phyloP scores from a whole-genome alignment of 2,329 filamentous ascomycete species.

The Dryadomyces quercus-mongolicae region DNA sequence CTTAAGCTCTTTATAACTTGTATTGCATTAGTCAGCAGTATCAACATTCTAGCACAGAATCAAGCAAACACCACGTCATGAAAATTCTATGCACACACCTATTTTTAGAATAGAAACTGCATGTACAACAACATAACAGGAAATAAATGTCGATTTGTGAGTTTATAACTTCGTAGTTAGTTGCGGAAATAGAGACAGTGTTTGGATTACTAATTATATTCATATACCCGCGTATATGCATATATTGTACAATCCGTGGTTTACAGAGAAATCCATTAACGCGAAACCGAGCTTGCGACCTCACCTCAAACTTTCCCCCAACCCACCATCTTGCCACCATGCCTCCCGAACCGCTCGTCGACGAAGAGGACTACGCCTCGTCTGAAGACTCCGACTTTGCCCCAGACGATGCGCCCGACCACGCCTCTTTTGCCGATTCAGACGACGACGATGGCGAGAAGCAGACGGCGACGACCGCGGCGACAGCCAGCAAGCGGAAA shows the following conservation, averaged over 20 bases:
- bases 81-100: too few relatives aligned
- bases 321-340: slow-evolving; percentile 21
- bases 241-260: too few relatives aligned
- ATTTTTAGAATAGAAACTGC: too few relatives aligned
- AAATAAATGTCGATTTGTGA: background rate
- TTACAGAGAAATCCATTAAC: too few relatives aligned
- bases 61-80: too few relatives aligned
- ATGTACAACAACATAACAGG: background rate
- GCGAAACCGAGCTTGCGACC: too few relatives aligned
- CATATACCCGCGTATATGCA: too few relatives aligned
- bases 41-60: background rate
- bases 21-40: background rate
- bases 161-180: too few relatives aligned
- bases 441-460: slow-evolving; percentile 26
- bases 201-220: too few relatives aligned
- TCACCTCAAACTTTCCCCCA: background rate
- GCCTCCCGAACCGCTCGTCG: slow-evolving; percentile 29
- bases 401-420: slow-evolving; percentile 35
- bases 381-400: slow-evolving; percentile 66
- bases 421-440: slow-evolving; percentile 34
- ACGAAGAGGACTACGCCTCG: slow-evolving; percentile 47
- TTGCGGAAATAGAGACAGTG: too few relatives aligned
- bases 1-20: too few relatives aligned
- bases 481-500: slow-evolving; percentile 19
- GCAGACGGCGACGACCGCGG: slow-evolving; percentile 10